phyloP scores from a whole-genome alignment of 2,329 filamentous ascomycete genomes.

The Diaporthe capsici region DNA sequence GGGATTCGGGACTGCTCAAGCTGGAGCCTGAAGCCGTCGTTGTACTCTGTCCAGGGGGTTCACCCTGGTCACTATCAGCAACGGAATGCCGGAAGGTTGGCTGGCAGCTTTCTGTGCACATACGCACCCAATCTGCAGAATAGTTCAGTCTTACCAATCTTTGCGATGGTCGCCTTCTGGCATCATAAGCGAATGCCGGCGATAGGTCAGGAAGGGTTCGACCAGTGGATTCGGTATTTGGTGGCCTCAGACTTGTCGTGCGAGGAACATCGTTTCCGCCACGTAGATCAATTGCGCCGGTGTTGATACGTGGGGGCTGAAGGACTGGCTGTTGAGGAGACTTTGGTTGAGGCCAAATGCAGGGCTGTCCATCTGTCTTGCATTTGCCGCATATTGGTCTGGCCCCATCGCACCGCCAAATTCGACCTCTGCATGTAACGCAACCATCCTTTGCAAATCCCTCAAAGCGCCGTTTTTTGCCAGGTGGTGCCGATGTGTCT shows the following conservation, averaged over 20 bases:
- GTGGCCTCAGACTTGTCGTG: background rate
- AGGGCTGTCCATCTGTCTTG: background rate
- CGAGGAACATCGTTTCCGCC: background rate
- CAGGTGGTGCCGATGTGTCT: background rate
- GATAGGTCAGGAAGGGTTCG: background rate
- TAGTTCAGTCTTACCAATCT: slow-evolving; percentile 14
- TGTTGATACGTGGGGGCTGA: background rate
- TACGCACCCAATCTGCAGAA: background rate
- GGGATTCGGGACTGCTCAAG: background rate
- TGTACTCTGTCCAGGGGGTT: no score
- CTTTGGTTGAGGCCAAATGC: background rate
- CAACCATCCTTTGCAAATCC: slow-evolving; percentile 7
- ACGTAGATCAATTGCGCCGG: background rate
- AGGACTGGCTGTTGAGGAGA: background rate
- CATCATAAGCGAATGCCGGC: slow-evolving; percentile 9
- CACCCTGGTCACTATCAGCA: background rate
- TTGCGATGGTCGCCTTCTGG: background rate
- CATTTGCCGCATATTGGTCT: slow-evolving; percentile 5
- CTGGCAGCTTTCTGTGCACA: background rate
- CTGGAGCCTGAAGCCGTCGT: background rate
- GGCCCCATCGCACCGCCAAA: background rate
- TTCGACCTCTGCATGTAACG: background rate
- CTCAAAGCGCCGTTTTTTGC: background rate
- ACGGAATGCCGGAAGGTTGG: background rate
- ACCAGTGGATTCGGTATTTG: background rate